A percentile compares a stretch with the other conserved stretches of the same genome.
These are phyloP conservation scores for Oryza nivara DNA, from an alignment of 176 grass and related monocot species.

Conservation along the genomic window DNA sequence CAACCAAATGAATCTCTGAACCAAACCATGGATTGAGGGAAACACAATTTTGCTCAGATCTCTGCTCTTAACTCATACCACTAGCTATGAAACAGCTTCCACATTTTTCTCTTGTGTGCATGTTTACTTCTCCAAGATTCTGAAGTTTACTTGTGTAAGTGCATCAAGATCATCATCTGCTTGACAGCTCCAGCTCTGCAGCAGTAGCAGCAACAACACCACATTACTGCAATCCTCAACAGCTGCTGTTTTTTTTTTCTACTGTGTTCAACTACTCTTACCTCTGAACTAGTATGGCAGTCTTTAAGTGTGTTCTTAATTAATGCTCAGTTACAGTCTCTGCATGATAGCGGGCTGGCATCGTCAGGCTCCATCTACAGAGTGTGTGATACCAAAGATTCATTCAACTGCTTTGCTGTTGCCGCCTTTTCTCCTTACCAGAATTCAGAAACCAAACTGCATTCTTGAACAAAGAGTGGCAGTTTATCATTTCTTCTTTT, in stretches of 20 bases:
- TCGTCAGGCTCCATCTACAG: conserved; percentile 14
- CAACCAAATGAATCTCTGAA: conserved; percentile 31
- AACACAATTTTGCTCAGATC: conserved; percentile 3
- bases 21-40: conserved; percentile 8
- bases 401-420: background rate
- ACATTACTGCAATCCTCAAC: background rate
- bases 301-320: conserved; percentile 1
- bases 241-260: background rate
- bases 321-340: background rate
- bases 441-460: conserved; percentile 1
- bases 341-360: background rate
- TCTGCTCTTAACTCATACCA: background rate
- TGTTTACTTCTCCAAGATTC: background rate
- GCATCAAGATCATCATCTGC: conserved; percentile 9
- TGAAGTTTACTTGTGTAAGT: background rate
- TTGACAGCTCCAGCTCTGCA: conserved; percentile 5
- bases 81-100: background rate
- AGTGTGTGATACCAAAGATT: background rate
- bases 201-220: background rate
- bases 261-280: background rate
- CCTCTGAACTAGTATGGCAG: background rate
- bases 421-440: background rate
- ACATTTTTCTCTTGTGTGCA: conserved; percentile 3
- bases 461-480: conserved; percentile 17
- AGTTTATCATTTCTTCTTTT: conserved; percentile 12